Evolutionary conservation across 169 alveolate species (phyloP).

Genomic region (Plasmodium coatneyi): DNA sequence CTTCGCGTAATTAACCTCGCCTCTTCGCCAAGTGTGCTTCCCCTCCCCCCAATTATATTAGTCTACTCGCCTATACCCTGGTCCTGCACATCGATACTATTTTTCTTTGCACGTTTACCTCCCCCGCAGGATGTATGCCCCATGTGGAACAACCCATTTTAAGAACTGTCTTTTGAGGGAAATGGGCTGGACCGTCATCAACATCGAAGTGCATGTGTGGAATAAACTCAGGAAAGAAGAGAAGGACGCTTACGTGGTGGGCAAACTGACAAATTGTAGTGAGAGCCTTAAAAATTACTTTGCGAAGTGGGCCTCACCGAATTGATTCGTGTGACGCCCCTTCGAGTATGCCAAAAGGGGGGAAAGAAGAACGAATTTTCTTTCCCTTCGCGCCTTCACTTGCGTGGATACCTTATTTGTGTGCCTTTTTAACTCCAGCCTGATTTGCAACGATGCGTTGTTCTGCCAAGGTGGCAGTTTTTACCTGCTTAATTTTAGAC

Average conservation of each 20-base stretch:
- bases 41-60: neutral
- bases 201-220: conserved; percentile 49
- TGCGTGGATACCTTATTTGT: neutral
- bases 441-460: neutral
- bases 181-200: conserved; percentile 52
- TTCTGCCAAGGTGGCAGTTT: neutral
- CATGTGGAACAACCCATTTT: conserved; percentile 74
- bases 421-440: neutral
- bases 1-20: neutral
- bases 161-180: conserved; percentile 30
- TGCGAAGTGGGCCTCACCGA: neutral
- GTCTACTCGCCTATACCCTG: neutral
- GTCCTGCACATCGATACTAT: neutral
- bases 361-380: neutral
- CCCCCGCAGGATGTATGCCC: conserved; percentile 35
- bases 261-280: conserved; percentile 15
- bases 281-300: neutral
- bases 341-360: neutral
- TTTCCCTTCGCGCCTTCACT: neutral
- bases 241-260: conserved; percentile 15
- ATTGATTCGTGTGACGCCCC: neutral
- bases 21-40: neutral
- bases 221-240: conserved; percentile 48
- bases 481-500: neutral
- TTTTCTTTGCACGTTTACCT: neutral